A percentile compares a stretch with the other conserved stretches of the same genome.
phyloP scores from a whole-genome alignment of 371 early-diverging fungal species.

The Batkoa obscura region DNA sequence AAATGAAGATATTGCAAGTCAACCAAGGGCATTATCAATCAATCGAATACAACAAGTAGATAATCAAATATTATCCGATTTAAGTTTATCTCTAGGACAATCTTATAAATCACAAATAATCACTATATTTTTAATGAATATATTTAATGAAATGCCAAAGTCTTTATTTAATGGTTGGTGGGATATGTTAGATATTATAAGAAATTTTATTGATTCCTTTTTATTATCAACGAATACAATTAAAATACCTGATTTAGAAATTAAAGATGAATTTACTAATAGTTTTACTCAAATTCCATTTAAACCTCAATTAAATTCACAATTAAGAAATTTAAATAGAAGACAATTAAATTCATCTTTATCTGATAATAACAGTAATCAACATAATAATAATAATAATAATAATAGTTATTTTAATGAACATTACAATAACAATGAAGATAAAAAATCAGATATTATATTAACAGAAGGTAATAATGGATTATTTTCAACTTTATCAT shows the following conservation, averaged over 20 bases:
- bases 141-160: background rate
- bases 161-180: constrained; percentile 1
- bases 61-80: background rate
- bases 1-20: background rate
- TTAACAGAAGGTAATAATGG: background rate
- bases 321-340: background rate
- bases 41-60: constrained; percentile 4
- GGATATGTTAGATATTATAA: constrained; percentile 3
- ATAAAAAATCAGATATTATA: background rate
- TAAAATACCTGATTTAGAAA: background rate
- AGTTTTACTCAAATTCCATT: background rate
- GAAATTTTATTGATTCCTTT: constrained; percentile 1
- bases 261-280: background rate
- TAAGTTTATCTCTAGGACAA: background rate
- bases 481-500: background rate
- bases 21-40: background rate
- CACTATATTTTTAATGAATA: background rate
- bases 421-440: too few species aligned
- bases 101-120: constrained; percentile 5
- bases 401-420: too few species aligned
- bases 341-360: too few species aligned
- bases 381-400: background rate
- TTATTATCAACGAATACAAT: background rate
- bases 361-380: too few species aligned
- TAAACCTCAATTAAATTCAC: background rate